A percentile compares a stretch with the other conserved stretches of the same genome.
Conservation (phyloP, 2,329 filamentous ascomycete species). For the Mycosphaerella sp. region DNA sequence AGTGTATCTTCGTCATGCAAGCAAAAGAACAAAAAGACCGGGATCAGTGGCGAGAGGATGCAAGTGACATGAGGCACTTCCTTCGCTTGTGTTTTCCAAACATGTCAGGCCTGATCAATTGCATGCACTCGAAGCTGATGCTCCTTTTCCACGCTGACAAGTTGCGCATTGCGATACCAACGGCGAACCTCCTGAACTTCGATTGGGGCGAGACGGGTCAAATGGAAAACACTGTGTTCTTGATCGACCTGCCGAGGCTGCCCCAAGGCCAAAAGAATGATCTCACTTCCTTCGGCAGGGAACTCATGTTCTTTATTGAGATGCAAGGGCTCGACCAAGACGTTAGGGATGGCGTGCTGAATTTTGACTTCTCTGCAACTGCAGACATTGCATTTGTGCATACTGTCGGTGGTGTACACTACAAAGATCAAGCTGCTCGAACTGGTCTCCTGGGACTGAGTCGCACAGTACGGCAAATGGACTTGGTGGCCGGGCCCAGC, state of each 20-base stretch:
- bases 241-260: constrained; percentile 79
- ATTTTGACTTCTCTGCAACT: constrained; percentile 78
- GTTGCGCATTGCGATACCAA: constrained; percentile 75
- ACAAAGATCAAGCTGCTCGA: constrained; percentile 35
- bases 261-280: constrained; percentile 27
- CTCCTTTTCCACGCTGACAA: constrained; percentile 70
- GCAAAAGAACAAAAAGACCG: constrained; percentile 43
- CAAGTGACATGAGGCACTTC: constrained; percentile 28
- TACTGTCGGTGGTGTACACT: constrained; percentile 51
- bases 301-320: constrained; percentile 63
- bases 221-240: constrained; percentile 84
- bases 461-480: constrained; percentile 57
- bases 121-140: constrained; percentile 94
- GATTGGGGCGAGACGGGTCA: constrained; percentile 84
- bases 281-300: constrained; percentile 57
- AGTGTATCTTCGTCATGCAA: constrained; percentile 54
- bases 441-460: constrained; percentile 72
- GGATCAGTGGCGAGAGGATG: constrained; percentile 27
- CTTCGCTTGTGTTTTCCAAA: constrained; percentile 71
- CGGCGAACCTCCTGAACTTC: constrained; percentile 74
- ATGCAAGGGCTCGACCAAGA: constrained; percentile 59
- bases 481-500: constrained; percentile 40
- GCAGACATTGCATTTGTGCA: constrained; percentile 71
- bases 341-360: constrained; percentile 60
- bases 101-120: constrained; percentile 63